Evolutionary conservation across 495 filamentous ascomycete species (phyloP), one percentile per base, ranked within the genome.

Genomic region (Aspergillus panamensis): DNA sequence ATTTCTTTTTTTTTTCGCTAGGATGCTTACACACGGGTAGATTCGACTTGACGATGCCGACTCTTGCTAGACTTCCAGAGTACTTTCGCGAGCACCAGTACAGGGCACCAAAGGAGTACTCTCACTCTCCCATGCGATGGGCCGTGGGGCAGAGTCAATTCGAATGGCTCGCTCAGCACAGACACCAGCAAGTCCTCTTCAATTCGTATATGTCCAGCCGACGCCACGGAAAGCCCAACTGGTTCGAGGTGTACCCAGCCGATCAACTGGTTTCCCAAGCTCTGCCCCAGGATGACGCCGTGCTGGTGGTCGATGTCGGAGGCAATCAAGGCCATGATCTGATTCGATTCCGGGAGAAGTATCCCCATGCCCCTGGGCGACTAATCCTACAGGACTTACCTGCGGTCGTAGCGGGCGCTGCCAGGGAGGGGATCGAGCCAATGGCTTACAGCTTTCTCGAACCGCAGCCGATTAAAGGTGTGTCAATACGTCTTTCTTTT

Each of bases 171-270:
- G 69, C 65, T 1, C 61, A 61, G 29, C 60, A 66, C 42, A 61
- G 62, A 30, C 48, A 67, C 14, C 69, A 73, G 17, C 73, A 73
- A 44, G 42, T 53, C 3, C 54, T 66, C 1, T 76, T 76, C 66
- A 76, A 74, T 58, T 72, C 69, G 8, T 74, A 73, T 59, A 76
- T 76, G 73, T 55, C 71, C 9, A 71, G 70, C 57, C 69, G 73
- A 6, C 61, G 73, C 13, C 57, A 69, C 30, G 74, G 74, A 3
- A 63, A 58, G 12, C 64, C 63, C 0, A 63, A 58, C 53, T 76
- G 73, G 73, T 77, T 72, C 35, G 71, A 77, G 48, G 53, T 71
- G 6, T 75, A 74, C 44, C 73, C 72, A 0, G 58, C 73, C 13
- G 59, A 66, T 16, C 58, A 65, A 25, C 45, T 73, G 7, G 58